Base-by-base conservation (phyloP, 768 basidiomycete genomes). In the Fomitopsis serialis region DNA sequence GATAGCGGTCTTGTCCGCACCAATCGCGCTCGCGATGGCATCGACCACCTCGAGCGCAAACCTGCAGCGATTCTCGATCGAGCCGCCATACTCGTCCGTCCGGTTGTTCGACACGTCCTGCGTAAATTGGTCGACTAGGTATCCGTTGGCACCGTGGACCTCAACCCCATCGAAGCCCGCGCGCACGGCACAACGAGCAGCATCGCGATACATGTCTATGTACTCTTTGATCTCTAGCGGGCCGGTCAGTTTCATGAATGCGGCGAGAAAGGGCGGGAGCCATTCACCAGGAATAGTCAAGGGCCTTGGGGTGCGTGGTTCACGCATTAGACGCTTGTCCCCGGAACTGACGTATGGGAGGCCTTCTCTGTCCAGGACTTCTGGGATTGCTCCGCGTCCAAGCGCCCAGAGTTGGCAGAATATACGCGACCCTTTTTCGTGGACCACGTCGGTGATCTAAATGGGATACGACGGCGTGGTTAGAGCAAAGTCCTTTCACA, bases 371-470 rank as follows among this genome's bases (percentile, higher is more conserved):
- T 56, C 60, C 0, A 82, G 65, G 35, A 70, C 48, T 0, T 58
- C 56, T n/a, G 63, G 54, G 22, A 61, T 45, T 10, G 75, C 76
- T 0, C 68, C 58, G 2, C 79, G 72, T 0, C 79, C 82, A 1
- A 79, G 61, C 0, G 81, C 81, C 74, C 81, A 81, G 0, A 83
- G 72, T 59, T 85, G 82, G 29, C 76, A 53, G 62, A 70, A 81
- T 17, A 85, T 75, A 59, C 66, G 74, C 0, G 72, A 77, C 2
- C 74, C 73, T 36, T 75, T 73, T 3, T 72, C 73, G 59, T 85
- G 84, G 0, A 84, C 81, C 0, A 72, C 77, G 10, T 77, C 73
- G 12, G 76, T 77, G 10, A 89, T 65, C 79, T 81, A 40, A 45
- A 11, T 5, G 25, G 23, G n/a, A 17, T 45, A n/a, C 37, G 15